Evolutionary conservation across 2,329 filamentous ascomycete genomes (phyloP), one percentile per base, ranked within the genome.

Genomic region (Corinectria fuckeliana): DNA sequence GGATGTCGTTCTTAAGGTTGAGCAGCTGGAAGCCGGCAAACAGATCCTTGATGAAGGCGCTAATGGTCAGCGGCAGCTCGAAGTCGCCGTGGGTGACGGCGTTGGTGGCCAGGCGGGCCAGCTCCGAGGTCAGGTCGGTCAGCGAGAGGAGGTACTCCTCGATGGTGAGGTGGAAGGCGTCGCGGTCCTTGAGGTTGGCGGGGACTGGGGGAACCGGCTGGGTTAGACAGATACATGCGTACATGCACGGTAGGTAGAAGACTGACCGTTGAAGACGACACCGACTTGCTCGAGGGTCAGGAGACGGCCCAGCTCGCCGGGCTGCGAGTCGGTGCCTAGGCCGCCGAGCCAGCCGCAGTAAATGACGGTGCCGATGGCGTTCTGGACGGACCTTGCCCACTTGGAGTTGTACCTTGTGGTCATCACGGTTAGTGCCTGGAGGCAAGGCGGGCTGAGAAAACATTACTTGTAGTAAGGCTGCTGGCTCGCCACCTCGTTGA

Each of bases 1-100:
- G 78, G 20, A 88, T 88, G 75, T 99, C 95, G 71, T 99, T 99
- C 84, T 98, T 98, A 68, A 99, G 82, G 75, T 99, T 99, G 67
- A 99, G 85, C 67, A 98, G 87, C 83, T 98, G 95, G 79, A 99
- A 99, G 14, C 94, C 95, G 3, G 93, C 92, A 70, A 97, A 94
- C 34, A 99, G 79, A 73, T 98, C 93, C 80, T 97, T 97, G 80
- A 97, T 88, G 75, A 98, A 98, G 64, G 87, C 85, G 75, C 91
- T 92, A 76, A 98, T 97, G 74, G 91, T 88, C 54, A 97, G 83
- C 16, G 95, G 95, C 60, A 95, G 86, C 58, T 86, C 83, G 70
- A 93, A 93, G 77, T 99, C 93, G 58, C 93, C 93, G 34, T 97
- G 82, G 1, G 94, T 76, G 65, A 99, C 95, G 5, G 92, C 90